Evolutionary conservation across 2,329 filamentous ascomycete genomes (phyloP).

Genomic region (Calonectria pseudoreteaudii): DNA sequence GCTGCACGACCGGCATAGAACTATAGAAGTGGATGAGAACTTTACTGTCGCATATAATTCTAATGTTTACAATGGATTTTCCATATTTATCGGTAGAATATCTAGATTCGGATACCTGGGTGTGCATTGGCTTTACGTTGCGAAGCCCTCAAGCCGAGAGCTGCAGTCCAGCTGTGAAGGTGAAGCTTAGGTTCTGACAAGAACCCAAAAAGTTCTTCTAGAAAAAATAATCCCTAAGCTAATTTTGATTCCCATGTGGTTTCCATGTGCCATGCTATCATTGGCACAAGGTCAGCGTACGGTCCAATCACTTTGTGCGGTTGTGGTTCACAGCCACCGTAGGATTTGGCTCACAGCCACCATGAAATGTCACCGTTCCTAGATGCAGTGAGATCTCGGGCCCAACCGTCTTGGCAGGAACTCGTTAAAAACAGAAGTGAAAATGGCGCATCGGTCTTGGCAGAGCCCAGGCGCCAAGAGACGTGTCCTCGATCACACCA

Average conservation of each 20-base stretch:
- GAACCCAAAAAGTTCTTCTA: background rate
- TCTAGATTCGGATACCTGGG: background rate
- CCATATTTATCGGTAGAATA: accelerated
- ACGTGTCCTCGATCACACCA: background rate
- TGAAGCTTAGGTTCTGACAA: background rate
- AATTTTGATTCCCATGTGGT: background rate
- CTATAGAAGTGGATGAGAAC: background rate
- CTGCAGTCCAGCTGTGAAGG: background rate
- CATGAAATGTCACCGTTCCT: background rate
- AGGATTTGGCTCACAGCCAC: background rate
- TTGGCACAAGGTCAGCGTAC: background rate
- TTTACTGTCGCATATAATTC: background rate
- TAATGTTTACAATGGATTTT: background rate
- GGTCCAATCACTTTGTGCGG: background rate
- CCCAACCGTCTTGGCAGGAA: background rate
- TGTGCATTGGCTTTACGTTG: background rate
- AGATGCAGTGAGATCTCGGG: background rate
- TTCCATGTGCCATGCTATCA: background rate
- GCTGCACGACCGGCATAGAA: background rate
- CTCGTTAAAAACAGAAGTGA: background rate
- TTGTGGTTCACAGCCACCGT: background rate
- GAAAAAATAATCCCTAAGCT: background rate
- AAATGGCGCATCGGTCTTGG: background rate
- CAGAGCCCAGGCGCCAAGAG: background rate
- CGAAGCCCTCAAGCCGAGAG: too few relatives aligned